Conservation (phyloP, 345 rosid genomes). For the Nasturtium officinale region DNA sequence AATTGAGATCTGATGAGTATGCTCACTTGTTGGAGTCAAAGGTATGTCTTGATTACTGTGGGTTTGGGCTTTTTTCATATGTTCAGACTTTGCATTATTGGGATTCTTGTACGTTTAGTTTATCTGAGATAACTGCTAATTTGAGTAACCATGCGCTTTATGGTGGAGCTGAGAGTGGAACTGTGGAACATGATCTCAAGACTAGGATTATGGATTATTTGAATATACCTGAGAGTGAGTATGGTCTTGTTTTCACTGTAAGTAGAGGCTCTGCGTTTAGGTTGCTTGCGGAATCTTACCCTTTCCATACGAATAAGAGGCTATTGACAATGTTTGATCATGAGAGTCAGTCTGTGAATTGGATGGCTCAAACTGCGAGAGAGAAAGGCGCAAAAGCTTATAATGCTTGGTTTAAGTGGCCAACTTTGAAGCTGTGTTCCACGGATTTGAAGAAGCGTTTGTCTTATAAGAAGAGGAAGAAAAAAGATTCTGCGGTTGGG, state of each 20-base stretch:
- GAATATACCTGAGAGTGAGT: slow-evolving; percentile 76
- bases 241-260: slow-evolving; percentile 79
- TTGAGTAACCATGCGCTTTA: slow-evolving; percentile 81
- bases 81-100: slow-evolving; percentile 64
- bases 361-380: slow-evolving; percentile 82
- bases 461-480: slow-evolving; percentile 66
- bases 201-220: slow-evolving; percentile 73
- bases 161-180: slow-evolving; percentile 78
- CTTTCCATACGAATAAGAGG: slow-evolving; percentile 69
- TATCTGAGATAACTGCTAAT: slow-evolving; percentile 79
- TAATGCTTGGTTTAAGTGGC: slow-evolving; percentile 90
- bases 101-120: slow-evolving; percentile 76
- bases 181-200: slow-evolving; percentile 76
- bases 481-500: slow-evolving; percentile 68
- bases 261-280: slow-evolving; percentile 86
- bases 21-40: slow-evolving; percentile 60
- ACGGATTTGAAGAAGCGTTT: slow-evolving; percentile 74
- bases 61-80: slow-evolving; percentile 73
- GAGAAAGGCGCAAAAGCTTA: slow-evolving; percentile 76
- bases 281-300: slow-evolving; percentile 77
- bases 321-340: slow-evolving; percentile 85
- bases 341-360: slow-evolving; percentile 86
- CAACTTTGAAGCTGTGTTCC: slow-evolving; percentile 73
- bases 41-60: slow-evolving; percentile 92
- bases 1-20: slow-evolving; percentile 66